Evolutionary conservation across 2,329 filamentous ascomycete genomes (phyloP).

Genomic region (Aspergillus texensis): DNA sequence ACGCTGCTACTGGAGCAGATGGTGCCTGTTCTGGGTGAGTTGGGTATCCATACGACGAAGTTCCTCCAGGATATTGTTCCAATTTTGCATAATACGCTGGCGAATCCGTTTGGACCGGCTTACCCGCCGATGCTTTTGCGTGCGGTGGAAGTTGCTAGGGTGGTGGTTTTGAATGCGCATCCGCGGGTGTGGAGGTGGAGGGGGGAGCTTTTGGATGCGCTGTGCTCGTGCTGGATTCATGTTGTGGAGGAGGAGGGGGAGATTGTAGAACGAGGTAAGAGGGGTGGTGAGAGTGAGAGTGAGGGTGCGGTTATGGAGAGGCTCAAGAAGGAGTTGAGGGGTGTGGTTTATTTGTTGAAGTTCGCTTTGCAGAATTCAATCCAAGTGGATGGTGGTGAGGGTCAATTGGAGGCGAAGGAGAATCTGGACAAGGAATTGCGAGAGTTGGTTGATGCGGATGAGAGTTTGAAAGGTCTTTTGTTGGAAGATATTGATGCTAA

Average conservation of each 20-base stretch:
- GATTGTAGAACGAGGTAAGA: conserved; percentile 7
- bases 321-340: conserved; percentile 33
- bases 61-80: conserved; percentile 66
- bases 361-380: conserved; percentile 32
- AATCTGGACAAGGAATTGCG: conserved; percentile 38
- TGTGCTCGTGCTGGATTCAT: conserved; percentile 66
- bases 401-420: conserved; percentile 27
- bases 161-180: conserved; percentile 67
- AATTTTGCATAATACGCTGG: conserved; percentile 65
- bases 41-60: conserved; percentile 42
- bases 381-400: conserved; percentile 20
- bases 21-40: conserved; percentile 27
- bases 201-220: conserved; percentile 64
- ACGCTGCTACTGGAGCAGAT: conserved; percentile 45
- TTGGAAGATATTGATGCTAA: conserved; percentile 21
- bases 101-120: conserved; percentile 67
- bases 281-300: conserved; percentile 3
- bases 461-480: conserved; percentile 33
- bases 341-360: conserved; percentile 32
- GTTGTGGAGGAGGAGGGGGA: conserved; percentile 43
- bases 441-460: conserved; percentile 40
- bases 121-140: conserved; percentile 58
- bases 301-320: conserved; percentile 14
- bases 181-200: conserved; percentile 66
- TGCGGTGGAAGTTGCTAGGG: conserved; percentile 57